Percentiles rank a stretch among this genome's conserved stretches.
Conservation (phyloP, 2,329 filamentous ascomycete genomes). For the Paecilomyces formosus region DNA sequence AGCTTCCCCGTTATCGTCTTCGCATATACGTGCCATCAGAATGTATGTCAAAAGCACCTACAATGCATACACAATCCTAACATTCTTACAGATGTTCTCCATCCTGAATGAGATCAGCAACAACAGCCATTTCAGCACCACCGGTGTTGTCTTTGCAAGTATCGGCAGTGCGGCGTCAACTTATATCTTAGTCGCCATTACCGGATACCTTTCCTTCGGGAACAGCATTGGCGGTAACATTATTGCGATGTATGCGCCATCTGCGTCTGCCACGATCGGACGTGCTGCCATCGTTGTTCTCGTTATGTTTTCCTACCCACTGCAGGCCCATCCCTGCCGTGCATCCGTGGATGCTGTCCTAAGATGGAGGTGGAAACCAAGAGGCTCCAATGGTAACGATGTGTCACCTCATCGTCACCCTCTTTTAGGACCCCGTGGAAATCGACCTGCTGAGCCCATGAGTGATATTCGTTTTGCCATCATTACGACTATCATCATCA, state of each 20-base stretch:
- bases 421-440: conserved; percentile 29
- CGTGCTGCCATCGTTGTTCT: conserved; percentile 92
- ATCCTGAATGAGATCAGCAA: conserved; percentile 92
- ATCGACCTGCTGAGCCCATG: conserved; percentile 55
- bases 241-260: conserved; percentile 77
- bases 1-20: conserved; percentile 94
- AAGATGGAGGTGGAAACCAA: conserved; percentile 66
- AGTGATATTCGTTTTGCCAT: conserved; percentile 81
- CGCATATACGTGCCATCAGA: conserved; percentile 99
- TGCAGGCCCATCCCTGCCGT: conserved; percentile 92
- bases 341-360: conserved; percentile 93
- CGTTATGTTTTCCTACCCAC: conserved; percentile 91
- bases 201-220: conserved; percentile 92
- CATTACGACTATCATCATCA: conserved; percentile 78
- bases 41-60: conserved; percentile 50
- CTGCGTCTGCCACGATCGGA: conserved; percentile 79
- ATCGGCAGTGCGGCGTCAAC: conserved; percentile 82
- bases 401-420: conserved; percentile 37
- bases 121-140: conserved; percentile 70
- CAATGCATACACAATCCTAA: conserved; percentile 4
- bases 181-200: conserved; percentile 87
- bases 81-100: conserved; percentile 76
- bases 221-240: conserved; percentile 88
- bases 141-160: conserved; percentile 70
- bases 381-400: conserved; percentile 29